These are phyloP conservation scores for Cystobasidium pallidum DNA, from an alignment of 1,284 basidiomycete genomes.

Conservation along the genomic window DNA sequence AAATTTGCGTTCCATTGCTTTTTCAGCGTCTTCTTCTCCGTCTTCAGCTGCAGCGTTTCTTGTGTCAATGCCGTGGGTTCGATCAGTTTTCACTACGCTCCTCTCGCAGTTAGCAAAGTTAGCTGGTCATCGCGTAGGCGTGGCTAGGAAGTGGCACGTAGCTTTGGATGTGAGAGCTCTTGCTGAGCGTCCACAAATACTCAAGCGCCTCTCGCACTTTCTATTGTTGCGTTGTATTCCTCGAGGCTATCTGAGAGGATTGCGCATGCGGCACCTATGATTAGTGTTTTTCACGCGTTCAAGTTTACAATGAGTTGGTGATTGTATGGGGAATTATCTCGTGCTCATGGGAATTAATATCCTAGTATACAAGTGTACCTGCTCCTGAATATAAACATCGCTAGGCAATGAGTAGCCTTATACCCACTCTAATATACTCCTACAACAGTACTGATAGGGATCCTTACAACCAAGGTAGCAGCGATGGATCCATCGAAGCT, in stretches of 20 bases:
- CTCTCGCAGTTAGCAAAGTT: background rate
- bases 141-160: too few relatives aligned
- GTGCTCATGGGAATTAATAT: background rate
- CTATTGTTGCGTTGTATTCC: too few relatives aligned
- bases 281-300: too few relatives aligned
- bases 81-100: background rate
- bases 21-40: constrained; percentile 7
- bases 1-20: constrained; percentile 1
- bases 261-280: too few relatives aligned
- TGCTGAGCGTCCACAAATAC: too few relatives aligned
- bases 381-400: background rate
- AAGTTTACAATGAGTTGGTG: too few relatives aligned
- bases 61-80: background rate
- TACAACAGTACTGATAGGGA: background rate
- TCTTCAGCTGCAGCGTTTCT: background rate
- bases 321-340: background rate
- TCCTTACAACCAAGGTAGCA: constrained; percentile 67
- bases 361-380: background rate
- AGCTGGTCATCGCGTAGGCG: too few relatives aligned
- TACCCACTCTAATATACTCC: background rate
- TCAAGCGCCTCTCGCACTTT: too few relatives aligned
- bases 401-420: background rate
- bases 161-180: too few relatives aligned
- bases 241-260: too few relatives aligned
- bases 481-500: constrained; percentile 70